A percentile compares a stretch with the other conserved stretches of the same genome.
phyloP scores from a whole-genome alignment of 1,284 basidiomycete genomes.

The Coniophora puteana region DNA sequence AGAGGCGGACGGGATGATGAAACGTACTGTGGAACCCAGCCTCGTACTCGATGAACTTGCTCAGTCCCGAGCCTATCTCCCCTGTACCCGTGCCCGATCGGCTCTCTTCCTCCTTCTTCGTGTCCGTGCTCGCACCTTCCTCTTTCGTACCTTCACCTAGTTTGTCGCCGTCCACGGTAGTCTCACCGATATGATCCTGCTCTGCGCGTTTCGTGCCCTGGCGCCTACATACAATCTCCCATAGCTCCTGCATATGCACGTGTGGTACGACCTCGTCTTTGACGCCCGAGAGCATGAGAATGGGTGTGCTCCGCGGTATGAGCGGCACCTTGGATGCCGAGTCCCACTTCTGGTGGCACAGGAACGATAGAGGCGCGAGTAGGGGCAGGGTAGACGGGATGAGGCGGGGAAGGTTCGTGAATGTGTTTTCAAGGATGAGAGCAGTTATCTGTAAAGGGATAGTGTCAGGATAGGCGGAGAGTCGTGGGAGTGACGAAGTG shows the following conservation, averaged over 20 bases:
- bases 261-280: constrained; percentile 85
- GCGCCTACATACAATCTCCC: constrained; percentile 55
- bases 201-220: constrained; percentile 29
- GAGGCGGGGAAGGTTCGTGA: constrained; percentile 76
- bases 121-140: constrained; percentile 32
- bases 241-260: constrained; percentile 80
- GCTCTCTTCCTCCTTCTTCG: too few species aligned
- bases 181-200: background rate
- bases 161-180: too few species aligned
- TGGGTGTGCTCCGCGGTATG: constrained; percentile 70
- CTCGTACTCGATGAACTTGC: constrained; percentile 59
- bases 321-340: constrained; percentile 66
- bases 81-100: constrained; percentile 13
- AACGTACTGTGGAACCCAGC: constrained; percentile 68
- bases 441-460: constrained; percentile 53
- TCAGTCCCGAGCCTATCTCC: constrained; percentile 42
- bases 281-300: constrained; percentile 84
- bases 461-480: background rate
- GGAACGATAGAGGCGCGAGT: constrained; percentile 73
- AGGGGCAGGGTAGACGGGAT: constrained; percentile 82
- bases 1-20: background rate
- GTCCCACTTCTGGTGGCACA: constrained; percentile 92
- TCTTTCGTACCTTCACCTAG: too few species aligned
- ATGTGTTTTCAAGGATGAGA: constrained; percentile 93
- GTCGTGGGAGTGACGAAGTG: constrained; percentile 1